Percentiles rank a stretch among this genome's conserved stretches.
These are phyloP conservation scores for Fusarium guadeloupense DNA, from an alignment of 2,329 filamentous ascomycete genomes.

Conservation along the genomic window DNA sequence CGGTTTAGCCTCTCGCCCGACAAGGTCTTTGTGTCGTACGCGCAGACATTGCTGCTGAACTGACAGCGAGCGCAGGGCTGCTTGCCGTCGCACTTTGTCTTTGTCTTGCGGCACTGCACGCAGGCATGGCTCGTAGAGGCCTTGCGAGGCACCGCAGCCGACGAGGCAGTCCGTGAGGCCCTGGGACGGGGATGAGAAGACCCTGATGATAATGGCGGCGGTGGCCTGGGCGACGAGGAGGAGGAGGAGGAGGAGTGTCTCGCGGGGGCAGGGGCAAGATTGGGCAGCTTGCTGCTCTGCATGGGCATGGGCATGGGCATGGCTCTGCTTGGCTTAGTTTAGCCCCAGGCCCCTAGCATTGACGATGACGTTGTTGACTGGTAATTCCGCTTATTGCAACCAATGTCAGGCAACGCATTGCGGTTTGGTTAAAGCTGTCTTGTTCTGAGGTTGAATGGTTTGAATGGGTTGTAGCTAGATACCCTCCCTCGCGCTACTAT, in stretches of 20 bases:
- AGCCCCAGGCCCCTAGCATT: not conserved
- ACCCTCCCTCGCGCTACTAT: not conserved
- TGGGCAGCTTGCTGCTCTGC: conserved; percentile 11
- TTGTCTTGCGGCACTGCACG: conserved; percentile 16
- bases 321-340: not conserved
- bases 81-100: conserved; percentile 21
- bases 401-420: conserved; percentile 1
- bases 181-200: not conserved
- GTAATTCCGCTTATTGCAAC: not conserved
- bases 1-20: conserved; percentile 20
- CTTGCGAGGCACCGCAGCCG: conserved; percentile 11
- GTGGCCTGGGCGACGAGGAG: not conserved
- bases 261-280: conserved; percentile 6
- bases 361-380: conserved; percentile 20
- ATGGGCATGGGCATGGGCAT: conserved; percentile 5
- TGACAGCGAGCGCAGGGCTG: conserved; percentile 8
- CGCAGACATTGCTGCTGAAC: conserved; percentile 1
- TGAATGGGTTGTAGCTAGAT: not conserved
- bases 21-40: conserved; percentile 12
- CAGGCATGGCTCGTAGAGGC: conserved; percentile 8
- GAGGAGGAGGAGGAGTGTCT: not conserved
- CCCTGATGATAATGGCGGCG: too few species aligned
- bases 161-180: not conserved
- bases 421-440: not conserved
- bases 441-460: not conserved